phyloP scores from a whole-genome alignment of 108 stramenopile genomes.

The Stephanodiscus triporus region DNA sequence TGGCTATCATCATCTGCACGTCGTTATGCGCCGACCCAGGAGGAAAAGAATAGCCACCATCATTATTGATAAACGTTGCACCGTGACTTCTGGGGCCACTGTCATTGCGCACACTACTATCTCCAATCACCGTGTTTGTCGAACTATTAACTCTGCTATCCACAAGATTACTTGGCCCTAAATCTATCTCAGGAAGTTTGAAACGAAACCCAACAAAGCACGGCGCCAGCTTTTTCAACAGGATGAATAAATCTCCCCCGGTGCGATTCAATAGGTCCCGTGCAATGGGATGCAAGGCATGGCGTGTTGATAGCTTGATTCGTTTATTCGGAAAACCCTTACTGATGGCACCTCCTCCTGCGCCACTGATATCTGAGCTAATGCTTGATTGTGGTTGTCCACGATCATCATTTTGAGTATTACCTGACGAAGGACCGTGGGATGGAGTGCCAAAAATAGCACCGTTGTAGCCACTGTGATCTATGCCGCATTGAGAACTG shows the following conservation, averaged over 20 bases:
- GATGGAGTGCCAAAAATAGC: not conserved
- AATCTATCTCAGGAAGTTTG: constrained; percentile 30
- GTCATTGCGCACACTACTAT: not conserved
- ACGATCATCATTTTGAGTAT: not conserved
- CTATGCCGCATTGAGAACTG: not conserved
- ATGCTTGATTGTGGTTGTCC: constrained; percentile 2
- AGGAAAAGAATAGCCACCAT: not conserved
- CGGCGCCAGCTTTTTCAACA: constrained; percentile 31
- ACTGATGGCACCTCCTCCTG: not conserved
- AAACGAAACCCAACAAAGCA: constrained; percentile 33
- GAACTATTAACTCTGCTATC: not conserved
- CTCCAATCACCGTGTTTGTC: not conserved
- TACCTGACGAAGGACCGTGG: constrained; percentile 3
- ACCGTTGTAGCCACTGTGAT: not conserved
- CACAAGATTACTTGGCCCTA: not conserved
- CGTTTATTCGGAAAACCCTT: constrained; percentile 22
- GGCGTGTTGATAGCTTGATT: constrained; percentile 24
- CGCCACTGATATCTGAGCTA: not conserved
- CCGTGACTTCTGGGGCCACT: not conserved
- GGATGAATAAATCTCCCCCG: constrained; percentile 23
- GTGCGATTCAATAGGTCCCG: constrained; percentile 17
- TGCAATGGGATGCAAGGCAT: constrained; percentile 14
- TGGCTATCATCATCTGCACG: constrained; percentile 30
- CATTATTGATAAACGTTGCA: constrained; percentile 6
- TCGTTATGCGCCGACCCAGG: not conserved